Evolutionary conservation across 352 stramenopile genomes (phyloP).

Genomic region (Globisporangium lucens): DNA sequence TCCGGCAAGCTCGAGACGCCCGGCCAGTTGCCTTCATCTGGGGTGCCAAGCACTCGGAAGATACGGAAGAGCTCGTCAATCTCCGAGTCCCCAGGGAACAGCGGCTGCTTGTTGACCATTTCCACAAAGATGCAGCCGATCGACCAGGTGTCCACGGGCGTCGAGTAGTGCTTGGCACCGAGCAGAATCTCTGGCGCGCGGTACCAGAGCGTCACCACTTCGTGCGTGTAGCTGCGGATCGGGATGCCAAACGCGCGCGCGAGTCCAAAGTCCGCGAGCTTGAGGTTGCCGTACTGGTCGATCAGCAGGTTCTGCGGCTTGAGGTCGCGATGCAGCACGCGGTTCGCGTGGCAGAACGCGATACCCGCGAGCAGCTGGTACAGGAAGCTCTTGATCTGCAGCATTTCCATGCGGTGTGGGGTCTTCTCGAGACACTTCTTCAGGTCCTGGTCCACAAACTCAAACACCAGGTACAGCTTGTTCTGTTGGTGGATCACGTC

Average conservation of each 20-base stretch:
- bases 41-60: slow-evolving; percentile 97
- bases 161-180: slow-evolving; percentile 92
- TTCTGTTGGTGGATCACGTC: slow-evolving; percentile 84
- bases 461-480: slow-evolving; percentile 87
- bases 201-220: slow-evolving; percentile 97
- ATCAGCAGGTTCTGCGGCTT: slow-evolving; percentile 97
- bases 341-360: slow-evolving; percentile 94
- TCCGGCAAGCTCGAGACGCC: slow-evolving; percentile 96
- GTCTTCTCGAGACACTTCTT: slow-evolving; percentile 92
- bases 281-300: slow-evolving; percentile 84
- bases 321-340: slow-evolving; percentile 96
- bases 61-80: slow-evolving; percentile 99
- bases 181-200: slow-evolving; percentile 93
- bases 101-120: slow-evolving; percentile 89
- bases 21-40: slow-evolving; percentile 95
- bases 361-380: slow-evolving; percentile 84
- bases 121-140: slow-evolving; percentile 94
- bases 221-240: slow-evolving; percentile 89
- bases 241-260: slow-evolving; percentile 87
- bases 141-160: slow-evolving; percentile 91
- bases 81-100: slow-evolving; percentile 95
- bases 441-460: slow-evolving; percentile 86
- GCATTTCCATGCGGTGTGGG: slow-evolving; percentile 81
- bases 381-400: slow-evolving; percentile 83
- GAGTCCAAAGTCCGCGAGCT: slow-evolving; percentile 92